Evolutionary conservation across 306 rosid species (phyloP), one percentile per base, ranked within the genome.

Genomic region (Corylus avellana): DNA sequence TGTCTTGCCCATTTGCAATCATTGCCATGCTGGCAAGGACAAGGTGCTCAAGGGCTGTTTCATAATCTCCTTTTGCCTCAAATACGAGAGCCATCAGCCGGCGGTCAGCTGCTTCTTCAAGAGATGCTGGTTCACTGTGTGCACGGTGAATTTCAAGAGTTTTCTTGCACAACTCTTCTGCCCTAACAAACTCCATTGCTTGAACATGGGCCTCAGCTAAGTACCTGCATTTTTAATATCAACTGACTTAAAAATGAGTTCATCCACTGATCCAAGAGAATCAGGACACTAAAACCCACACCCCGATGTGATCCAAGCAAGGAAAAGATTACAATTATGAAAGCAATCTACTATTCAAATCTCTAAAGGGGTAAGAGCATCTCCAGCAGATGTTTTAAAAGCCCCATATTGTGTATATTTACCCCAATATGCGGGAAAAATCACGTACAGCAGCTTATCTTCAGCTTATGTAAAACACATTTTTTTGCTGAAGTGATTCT

Each of bases 11-110:
- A 73, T 96, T 96, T 5, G 99, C 98, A 66, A 96, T 84, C 99
- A 96, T 96, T 4, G 98, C 96, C 99, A 96, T 96, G 78, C 98
- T 93, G 49, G 99, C 99, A 12, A 96, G 97, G 74, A 96, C 99
- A 69, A 96, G 99, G 72, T 96, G 97, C 87, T 96, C 99, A 25
- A 96, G 90, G 7, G 98, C 96, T 2, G 90, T 72, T 67, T 96
- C 99, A 17, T 89, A 96, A 46, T 96, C 96, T 69, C 98, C 96
- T 75, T 93, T 96, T 0, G 99, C 94, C 86, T 96, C 99, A 3
- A 89, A 93, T 70, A 96, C 84, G 46, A 96, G 93, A 4, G 98
- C 99, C 92, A 93, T 91, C 57, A 96, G 90, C 73, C 98, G 87
- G 57, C 97, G 89, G 83, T 96, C 99, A 6, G 99, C 97, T 11